These are phyloP conservation scores for Setaria viridis DNA, from an alignment of 202 grass and related monocot genomes.

Conservation along the genomic window DNA sequence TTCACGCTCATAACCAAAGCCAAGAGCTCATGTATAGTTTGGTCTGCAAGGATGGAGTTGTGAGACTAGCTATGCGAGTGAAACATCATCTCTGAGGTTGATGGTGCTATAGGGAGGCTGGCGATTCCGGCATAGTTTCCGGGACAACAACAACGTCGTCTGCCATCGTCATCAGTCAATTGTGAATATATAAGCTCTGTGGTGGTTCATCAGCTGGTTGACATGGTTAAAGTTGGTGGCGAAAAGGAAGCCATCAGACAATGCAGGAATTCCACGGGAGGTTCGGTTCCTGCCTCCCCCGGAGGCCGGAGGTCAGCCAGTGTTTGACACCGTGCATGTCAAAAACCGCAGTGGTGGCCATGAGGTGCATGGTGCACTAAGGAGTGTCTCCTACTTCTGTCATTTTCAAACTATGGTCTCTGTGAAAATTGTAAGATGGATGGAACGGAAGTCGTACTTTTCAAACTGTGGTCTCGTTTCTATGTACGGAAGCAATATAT, in stretches of 20 bases:
- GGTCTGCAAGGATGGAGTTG: neutral
- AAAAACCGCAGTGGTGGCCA: slow-evolving; percentile 29
- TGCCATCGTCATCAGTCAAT: neutral
- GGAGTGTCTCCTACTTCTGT: slow-evolving; percentile 1
- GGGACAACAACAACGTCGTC: neutral
- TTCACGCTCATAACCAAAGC: neutral
- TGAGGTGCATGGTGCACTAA: slow-evolving; percentile 33
- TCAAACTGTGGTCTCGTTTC: neutral
- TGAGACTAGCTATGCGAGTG: neutral
- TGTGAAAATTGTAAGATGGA: neutral
- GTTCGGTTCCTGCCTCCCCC: slow-evolving; percentile 47
- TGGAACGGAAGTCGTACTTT: neutral
- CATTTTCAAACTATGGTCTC: slow-evolving; percentile 1
- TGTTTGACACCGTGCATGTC: slow-evolving; percentile 31
- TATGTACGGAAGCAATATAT: slow-evolving; percentile 10
- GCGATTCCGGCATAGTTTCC: neutral
- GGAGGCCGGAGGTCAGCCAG: slow-evolving; percentile 9
- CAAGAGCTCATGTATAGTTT: neutral
- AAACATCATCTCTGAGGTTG: neutral
- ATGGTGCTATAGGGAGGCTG: no score
- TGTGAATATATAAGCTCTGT: neutral
- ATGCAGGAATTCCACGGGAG: slow-evolving; percentile 1
- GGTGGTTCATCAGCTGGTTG: neutral
- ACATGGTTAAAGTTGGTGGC: slow-evolving; percentile 29
- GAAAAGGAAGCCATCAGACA: neutral